phyloP scores from a whole-genome alignment of 192 early-diverging fungal genomes.

The Coemansia sp. region DNA sequence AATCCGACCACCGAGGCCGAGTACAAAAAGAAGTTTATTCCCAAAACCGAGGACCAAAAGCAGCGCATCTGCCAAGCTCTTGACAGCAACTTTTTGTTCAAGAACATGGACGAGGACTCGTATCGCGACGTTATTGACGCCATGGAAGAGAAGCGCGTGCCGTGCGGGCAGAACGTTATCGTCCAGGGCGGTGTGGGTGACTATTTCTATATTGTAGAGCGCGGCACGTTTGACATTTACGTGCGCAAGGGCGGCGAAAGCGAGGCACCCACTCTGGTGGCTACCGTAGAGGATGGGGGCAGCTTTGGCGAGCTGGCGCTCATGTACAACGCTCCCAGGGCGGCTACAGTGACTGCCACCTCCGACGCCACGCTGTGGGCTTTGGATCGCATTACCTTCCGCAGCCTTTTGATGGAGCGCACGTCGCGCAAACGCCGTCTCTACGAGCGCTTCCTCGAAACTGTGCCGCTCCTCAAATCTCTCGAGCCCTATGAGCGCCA shows the following conservation, averaged over 20 bases:
- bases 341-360: constrained; percentile 91
- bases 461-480: constrained; percentile 82
- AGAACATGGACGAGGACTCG: constrained; percentile 93
- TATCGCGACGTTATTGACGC: constrained; percentile 92
- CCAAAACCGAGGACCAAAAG: constrained; percentile 85
- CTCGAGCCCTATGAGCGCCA: constrained; percentile 96
- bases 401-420: constrained; percentile 96
- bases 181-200: constrained; percentile 95
- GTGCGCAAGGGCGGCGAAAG: constrained; percentile 66
- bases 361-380: constrained; percentile 91
- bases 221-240: constrained; percentile 89
- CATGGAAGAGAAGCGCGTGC: constrained; percentile 88
- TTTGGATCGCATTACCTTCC: constrained; percentile 96
- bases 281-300: constrained; percentile 78
- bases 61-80: constrained; percentile 80
- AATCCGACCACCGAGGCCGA: constrained; percentile 76
- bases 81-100: constrained; percentile 90
- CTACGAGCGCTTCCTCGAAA: constrained; percentile 96
- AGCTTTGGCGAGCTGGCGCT: constrained; percentile 98
- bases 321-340: constrained; percentile 99
- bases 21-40: constrained; percentile 83
- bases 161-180: constrained; percentile 73
- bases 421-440: constrained; percentile 92
- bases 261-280: constrained; percentile 69
- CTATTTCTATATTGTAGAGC: constrained; percentile 98